Conservation (phyloP, 495 filamentous ascomycete genomes). For the Hypoxylon trugodes region DNA sequence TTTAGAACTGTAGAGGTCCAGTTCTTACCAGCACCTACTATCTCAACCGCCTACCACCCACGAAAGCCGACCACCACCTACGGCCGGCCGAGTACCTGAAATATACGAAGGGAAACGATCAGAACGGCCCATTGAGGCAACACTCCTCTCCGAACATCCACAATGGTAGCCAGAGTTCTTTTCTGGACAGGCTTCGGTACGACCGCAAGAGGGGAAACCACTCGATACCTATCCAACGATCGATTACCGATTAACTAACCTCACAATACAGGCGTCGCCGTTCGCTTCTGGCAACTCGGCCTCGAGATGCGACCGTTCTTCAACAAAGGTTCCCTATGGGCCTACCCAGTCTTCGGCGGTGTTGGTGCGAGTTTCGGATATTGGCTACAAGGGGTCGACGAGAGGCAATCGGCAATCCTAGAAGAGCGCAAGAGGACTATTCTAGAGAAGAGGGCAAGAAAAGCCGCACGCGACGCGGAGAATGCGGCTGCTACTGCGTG, state of each 20-base stretch:
- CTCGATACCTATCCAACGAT: no score
- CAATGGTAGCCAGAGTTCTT: constrained; percentile 76
- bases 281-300: constrained; percentile 94
- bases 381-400: constrained; percentile 89
- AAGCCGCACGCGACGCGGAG: constrained; percentile 66
- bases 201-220: constrained; percentile 41
- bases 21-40: background rate
- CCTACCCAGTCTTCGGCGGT: constrained; percentile 87
- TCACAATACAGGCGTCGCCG: constrained; percentile 72
- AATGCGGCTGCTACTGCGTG: constrained; percentile 42
- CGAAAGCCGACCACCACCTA: background rate
- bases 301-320: constrained; percentile 98
- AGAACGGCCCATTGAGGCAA: constrained; percentile 24
- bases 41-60: background rate
- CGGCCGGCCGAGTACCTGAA: constrained; percentile 6
- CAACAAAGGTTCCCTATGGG: constrained; percentile 78
- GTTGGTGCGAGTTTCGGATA: constrained; percentile 93
- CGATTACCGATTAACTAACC: constrained; percentile 21
- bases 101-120: constrained; percentile 6
- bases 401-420: constrained; percentile 77
- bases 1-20: constrained; percentile 1
- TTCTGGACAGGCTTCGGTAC: constrained; percentile 99
- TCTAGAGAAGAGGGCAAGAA: constrained; percentile 86
- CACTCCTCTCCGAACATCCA: constrained; percentile 28
- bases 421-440: constrained; percentile 76